Base-by-base conservation (phyloP, 2,329 filamentous ascomycete genomes). In the Calonectria pseudoreteaudii region DNA sequence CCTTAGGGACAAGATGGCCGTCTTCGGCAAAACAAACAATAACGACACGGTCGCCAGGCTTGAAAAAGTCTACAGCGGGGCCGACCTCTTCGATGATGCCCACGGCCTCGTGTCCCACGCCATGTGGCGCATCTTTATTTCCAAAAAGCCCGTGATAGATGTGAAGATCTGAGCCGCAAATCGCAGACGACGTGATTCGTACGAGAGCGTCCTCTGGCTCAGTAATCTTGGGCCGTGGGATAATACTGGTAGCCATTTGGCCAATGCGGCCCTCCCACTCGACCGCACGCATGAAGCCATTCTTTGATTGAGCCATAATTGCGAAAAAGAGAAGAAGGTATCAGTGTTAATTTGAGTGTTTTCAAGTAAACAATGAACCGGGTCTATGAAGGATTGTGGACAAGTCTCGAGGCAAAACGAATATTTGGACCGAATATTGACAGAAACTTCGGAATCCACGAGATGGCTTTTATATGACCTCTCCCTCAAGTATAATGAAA, bases 121-220 rank as follows among this genome's bases (percentile, higher is more conserved):
- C 34, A 16, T 58, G 36, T 2, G 50, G 66, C 10, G 44, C 36
- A 9, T 67, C 49, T 10, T 30, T 38, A 7, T 13, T 16, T 16
- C 66, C 66, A 1, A 56, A 16, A 1, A 56, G 36, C 1, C 66
- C 66, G 28, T 68, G 66, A 28, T 68, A 68, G 20, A 68, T 34
- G 14, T 68, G 66, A 44, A 68, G 66, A 13, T 68, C 66, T 2
- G 66, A 68, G 26, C 50, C 66, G 16, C 66, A 68, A 26, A 68
- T 68, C 5, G 66, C 50, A 20, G 50, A 68, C 1, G 50, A 56
- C 9, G 66, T 68, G 47, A 67, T 67, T 16, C 65, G 31, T n/a
- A 67, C 49, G 23, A 56, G 34, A 0, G 65, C 65, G 28, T 67
- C 65, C 11, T 67, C 65, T 23, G 65, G 65, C 18, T 20, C 34